Conservation (phyloP, 2,329 filamentous ascomycete species). For the Colletotrichum ledebouriae region DNA sequence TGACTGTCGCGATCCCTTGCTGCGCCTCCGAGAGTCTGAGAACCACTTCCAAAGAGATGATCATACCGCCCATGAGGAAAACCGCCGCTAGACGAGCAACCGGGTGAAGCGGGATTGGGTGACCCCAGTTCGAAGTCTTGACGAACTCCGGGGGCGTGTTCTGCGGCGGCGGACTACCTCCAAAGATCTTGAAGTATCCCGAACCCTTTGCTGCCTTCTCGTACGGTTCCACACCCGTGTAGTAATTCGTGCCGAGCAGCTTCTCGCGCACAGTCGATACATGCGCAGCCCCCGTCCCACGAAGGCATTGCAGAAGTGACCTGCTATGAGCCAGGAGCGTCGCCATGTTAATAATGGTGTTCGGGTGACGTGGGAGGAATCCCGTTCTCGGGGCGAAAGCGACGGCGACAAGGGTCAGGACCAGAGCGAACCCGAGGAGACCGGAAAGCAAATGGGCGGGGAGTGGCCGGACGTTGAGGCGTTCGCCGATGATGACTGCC, state of each 20-base stretch:
- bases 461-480: slow-evolving; percentile 48
- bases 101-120: slow-evolving; percentile 50
- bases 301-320: slow-evolving; percentile 51
- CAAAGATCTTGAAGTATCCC: slow-evolving; percentile 47
- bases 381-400: slow-evolving; percentile 49
- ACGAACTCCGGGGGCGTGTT: slow-evolving; percentile 38
- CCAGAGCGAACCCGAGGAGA: slow-evolving; percentile 47
- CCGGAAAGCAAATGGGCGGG: slow-evolving; percentile 51
- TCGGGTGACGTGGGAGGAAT: slow-evolving; percentile 53
- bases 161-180: slow-evolving; percentile 36
- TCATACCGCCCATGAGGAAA: slow-evolving; percentile 48
- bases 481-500: slow-evolving; percentile 48
- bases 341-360: slow-evolving; percentile 52
- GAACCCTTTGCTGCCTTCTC: slow-evolving; percentile 47
- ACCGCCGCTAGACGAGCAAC: slow-evolving; percentile 47
- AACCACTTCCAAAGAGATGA: slow-evolving; percentile 52
- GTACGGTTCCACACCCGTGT: slow-evolving; percentile 53
- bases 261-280: slow-evolving; percentile 46
- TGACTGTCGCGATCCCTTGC: slow-evolving; percentile 50
- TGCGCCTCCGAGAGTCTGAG: slow-evolving; percentile 49
- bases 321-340: slow-evolving; percentile 54
- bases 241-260: slow-evolving; percentile 48
- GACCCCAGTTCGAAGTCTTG: slow-evolving; percentile 46
- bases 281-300: slow-evolving; percentile 52
- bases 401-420: slow-evolving; percentile 44